Evolutionary conservation across 1,139 yeast species (phyloP).

Genomic region (Wickerhamomyces sp.): DNA sequence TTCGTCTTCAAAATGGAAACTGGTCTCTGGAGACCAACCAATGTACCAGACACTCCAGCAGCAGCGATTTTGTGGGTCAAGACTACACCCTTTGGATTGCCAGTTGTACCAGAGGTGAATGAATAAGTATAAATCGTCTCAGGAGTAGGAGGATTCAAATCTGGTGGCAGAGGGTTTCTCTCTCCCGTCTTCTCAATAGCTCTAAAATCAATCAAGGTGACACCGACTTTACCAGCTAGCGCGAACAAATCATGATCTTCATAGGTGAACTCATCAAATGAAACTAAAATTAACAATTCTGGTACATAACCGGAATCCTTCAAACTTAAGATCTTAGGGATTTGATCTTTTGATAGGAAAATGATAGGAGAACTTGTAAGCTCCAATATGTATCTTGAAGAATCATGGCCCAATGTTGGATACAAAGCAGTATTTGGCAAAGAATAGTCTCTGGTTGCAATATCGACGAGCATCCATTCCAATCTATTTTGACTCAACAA

Average conservation of each 20-base stretch:
- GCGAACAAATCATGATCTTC: conserved; percentile 14
- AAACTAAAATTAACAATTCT: conserved; percentile 35
- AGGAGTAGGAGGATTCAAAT: conserved; percentile 41
- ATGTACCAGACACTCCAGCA: conserved; percentile 24
- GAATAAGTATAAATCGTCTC: conserved; percentile 48
- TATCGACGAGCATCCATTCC: conserved; percentile 57
- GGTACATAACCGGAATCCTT: conserved; percentile 27
- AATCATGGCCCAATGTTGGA: conserved; percentile 57
- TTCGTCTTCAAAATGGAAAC: conserved; percentile 7
- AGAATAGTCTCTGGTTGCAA: conserved; percentile 50
- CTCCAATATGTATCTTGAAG: conserved; percentile 53
- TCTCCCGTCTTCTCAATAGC: conserved; percentile 48
- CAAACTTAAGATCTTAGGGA: conserved; percentile 36
- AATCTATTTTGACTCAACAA: conserved; percentile 49
- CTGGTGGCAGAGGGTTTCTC: conserved; percentile 35
- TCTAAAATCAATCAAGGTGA: conserved; percentile 36
- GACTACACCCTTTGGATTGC: conserved; percentile 35
- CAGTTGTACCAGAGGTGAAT: conserved; percentile 37
- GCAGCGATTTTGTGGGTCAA: conserved; percentile 30
- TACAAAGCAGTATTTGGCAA: conserved; percentile 56
- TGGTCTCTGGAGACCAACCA: conserved; percentile 12
- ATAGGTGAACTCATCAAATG: conserved; percentile 39
- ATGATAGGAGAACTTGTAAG: conserved; percentile 54
- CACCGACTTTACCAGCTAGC: conserved; percentile 25
- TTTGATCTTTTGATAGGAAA: conserved; percentile 45